These are phyloP conservation scores for Epichloe scottii DNA, from an alignment of 2,329 filamentous ascomycete genomes.

Conservation along the genomic window DNA sequence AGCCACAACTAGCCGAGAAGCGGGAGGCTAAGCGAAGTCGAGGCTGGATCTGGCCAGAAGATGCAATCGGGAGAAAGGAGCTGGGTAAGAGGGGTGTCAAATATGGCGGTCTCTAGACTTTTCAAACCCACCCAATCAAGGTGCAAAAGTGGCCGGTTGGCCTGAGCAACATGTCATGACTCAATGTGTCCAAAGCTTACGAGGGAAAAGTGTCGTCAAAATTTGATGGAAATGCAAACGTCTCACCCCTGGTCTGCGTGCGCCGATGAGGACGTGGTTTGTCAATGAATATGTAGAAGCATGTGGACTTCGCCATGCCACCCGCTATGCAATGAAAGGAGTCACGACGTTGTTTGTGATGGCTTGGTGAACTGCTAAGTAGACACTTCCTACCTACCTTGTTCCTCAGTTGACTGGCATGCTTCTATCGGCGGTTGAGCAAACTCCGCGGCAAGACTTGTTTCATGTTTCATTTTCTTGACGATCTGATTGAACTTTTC, in stretches of 20 bases:
- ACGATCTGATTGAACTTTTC: conserved; percentile 33
- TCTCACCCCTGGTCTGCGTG: not conserved
- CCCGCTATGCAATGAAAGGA: not conserved
- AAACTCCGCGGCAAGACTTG: no score
- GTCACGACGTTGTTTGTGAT: no score
- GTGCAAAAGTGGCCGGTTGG: not conserved
- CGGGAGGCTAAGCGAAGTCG: conserved; percentile 58
- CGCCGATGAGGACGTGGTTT: no score
- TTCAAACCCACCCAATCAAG: not conserved
- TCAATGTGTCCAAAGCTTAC: not conserved
- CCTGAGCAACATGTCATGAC: not conserved
- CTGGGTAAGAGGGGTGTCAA: conserved; percentile 52
- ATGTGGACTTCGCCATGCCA: not conserved
- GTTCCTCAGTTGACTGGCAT: no score
- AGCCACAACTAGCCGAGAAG: conserved; percentile 62
- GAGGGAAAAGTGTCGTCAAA: not conserved
- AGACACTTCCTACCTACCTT: no score
- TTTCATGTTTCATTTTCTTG: no score
- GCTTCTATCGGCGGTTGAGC: no score
- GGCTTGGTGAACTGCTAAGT: no score
- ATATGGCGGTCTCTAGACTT: conserved; percentile 28
- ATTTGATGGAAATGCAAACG: not conserved
- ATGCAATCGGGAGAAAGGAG: conserved; percentile 59
- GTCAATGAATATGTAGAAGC: not conserved
- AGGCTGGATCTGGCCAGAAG: conserved; percentile 67